Evolutionary conservation across 2,329 filamentous ascomycete species (phyloP).

Genomic region (Colletotrichum melonis): DNA sequence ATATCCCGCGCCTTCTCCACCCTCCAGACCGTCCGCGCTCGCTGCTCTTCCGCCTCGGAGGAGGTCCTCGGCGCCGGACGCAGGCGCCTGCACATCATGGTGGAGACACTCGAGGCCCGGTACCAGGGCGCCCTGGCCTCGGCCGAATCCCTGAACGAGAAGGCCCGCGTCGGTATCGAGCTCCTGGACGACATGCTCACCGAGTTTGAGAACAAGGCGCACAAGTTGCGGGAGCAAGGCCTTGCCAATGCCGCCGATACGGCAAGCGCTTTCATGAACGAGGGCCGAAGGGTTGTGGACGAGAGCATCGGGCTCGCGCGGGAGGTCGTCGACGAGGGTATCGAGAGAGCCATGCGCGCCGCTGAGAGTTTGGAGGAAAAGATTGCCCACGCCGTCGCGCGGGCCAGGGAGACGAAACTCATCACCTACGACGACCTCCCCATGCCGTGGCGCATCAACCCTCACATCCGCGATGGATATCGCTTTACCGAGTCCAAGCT

Average conservation of each 20-base stretch:
- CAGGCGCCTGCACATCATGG: slow-evolving; percentile 85
- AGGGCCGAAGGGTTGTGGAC: slow-evolving; percentile 83
- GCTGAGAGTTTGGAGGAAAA: slow-evolving; percentile 86
- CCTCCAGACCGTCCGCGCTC: slow-evolving; percentile 85
- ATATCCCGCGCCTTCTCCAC: slow-evolving; percentile 88
- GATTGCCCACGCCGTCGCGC: slow-evolving; percentile 80
- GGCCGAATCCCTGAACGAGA: slow-evolving; percentile 90
- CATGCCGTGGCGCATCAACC: slow-evolving; percentile 92
- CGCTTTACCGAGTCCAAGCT: slow-evolving; percentile 93
- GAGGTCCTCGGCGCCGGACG: slow-evolving; percentile 90
- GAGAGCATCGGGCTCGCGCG: slow-evolving; percentile 80
- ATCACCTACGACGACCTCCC: slow-evolving; percentile 92
- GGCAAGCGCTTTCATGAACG: slow-evolving; percentile 78
- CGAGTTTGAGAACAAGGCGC: slow-evolving; percentile 85
- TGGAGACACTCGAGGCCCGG: slow-evolving; percentile 88
- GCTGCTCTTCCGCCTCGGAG: slow-evolving; percentile 90
- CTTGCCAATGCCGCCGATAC: slow-evolving; percentile 74
- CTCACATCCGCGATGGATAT: slow-evolving; percentile 91
- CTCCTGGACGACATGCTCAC: slow-evolving; percentile 86
- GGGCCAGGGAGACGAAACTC: slow-evolving; percentile 83
- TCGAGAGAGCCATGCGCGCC: slow-evolving; percentile 85
- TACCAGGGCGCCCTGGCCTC: slow-evolving; percentile 89
- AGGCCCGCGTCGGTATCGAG: slow-evolving; percentile 87
- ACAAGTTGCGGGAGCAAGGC: slow-evolving; percentile 82
- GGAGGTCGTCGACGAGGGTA: slow-evolving; percentile 82